Base-by-base conservation (phyloP, 2,329 filamentous ascomycete genomes). In the Capronia americana region DNA sequence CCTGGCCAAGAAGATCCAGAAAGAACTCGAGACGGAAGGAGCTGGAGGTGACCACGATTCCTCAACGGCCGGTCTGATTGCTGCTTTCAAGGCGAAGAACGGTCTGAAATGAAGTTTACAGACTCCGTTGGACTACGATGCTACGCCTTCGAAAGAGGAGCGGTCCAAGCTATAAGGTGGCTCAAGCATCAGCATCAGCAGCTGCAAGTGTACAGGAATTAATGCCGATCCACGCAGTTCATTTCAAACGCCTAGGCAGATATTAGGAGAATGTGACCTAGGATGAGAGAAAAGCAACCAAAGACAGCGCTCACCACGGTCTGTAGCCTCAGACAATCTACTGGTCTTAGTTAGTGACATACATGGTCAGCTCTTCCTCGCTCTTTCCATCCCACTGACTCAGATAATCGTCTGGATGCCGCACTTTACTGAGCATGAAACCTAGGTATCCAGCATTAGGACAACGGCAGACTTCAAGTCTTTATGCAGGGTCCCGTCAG, bases 1-100 rank as follows among this genome's bases (percentile, higher is more conserved):
- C 48, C 84, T 99, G 72, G 95, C 95, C 69, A 98, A 94, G 89
- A 93, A 92, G 83, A 93, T 93, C 71, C 89, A 92, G 74, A 79
- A 81, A 75, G 95, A 99, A 85, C 86, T 99, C 66, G 93, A 97
- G 76, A 81, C 79, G 72, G 86, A 90, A 77, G 80, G 86, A n/a
- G 91, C 87, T 68, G 88, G 87, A 73, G 83, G 83, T 66, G 87
- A 86, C 65, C 95, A 99, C 81, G 95, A 99, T 79, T 83, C 88
- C 69, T 95, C 91, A 74, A 99, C 95, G 11, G 92, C 89, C 70
- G 92, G 93, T 30, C 85, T 99, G 72, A 93, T 99, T 79, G 90
- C 90, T 67, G 92, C 92, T 10, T 99, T 97, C 84, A 97, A 97
- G 90, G 88, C 90, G 83, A 88, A 86, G 85, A 80, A 85, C 61